phyloP scores from a whole-genome alignment of 306 rosid genomes.

The Cicer chorassanicum region DNA sequence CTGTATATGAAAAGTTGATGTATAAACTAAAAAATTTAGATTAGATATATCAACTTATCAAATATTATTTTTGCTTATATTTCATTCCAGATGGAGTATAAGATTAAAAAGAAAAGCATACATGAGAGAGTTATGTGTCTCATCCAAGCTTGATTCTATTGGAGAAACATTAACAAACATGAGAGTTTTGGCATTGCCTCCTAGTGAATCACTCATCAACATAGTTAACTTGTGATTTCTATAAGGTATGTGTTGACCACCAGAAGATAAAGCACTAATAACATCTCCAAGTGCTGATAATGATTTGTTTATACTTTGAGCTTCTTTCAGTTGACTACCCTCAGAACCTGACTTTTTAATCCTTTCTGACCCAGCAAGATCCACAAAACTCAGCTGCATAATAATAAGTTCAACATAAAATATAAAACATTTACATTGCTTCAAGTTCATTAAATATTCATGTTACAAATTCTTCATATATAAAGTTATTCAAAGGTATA shows the following conservation, averaged over 20 bases:
- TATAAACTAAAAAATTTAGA: too few species aligned
- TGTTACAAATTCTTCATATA: constrained; percentile 22
- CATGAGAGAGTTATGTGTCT: constrained; percentile 88
- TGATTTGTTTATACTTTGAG: constrained; percentile 96
- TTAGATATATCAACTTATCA: too few species aligned
- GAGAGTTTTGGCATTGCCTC: constrained; percentile 94
- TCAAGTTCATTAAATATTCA: constrained; percentile 1
- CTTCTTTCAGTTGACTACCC: constrained; percentile 92
- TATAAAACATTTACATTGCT: constrained; percentile 6
- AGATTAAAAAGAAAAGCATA: constrained; percentile 45
- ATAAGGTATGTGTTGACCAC: constrained; percentile 90
- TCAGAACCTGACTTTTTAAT: constrained; percentile 90
- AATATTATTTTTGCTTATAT: too few species aligned
- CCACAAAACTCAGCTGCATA: constrained; percentile 90
- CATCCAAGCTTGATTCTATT: constrained; percentile 82
- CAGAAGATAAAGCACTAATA: constrained; percentile 81
- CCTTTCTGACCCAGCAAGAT: constrained; percentile 97
- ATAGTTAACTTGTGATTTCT: constrained; percentile 94
- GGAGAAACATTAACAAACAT: constrained; percentile 98
- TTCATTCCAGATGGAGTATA: too few species aligned
- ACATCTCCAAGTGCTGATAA: constrained; percentile 97
- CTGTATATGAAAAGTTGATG: too few species aligned
- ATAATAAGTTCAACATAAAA: constrained; percentile 34
- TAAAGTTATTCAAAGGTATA: background rate
- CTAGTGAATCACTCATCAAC: constrained; percentile 98